Percentiles rank a stretch among this genome's conserved stretches.
phyloP scores from a whole-genome alignment of 1,284 basidiomycete genomes.

The Schizophyllum commune region DNA sequence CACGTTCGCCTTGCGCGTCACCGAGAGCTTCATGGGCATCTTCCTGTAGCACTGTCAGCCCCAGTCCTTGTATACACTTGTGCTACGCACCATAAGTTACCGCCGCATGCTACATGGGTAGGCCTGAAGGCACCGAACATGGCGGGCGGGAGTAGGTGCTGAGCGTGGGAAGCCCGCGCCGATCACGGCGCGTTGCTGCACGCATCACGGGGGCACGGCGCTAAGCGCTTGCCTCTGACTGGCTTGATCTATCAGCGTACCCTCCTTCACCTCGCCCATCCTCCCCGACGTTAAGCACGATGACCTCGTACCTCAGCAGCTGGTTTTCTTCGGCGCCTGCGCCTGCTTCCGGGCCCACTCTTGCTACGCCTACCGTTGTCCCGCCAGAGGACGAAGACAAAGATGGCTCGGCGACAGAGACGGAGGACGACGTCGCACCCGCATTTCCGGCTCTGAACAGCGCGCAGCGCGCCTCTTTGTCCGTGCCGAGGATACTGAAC shows the following conservation, averaged over 20 bases:
- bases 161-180: constrained; percentile 23
- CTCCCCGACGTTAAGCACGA: constrained; percentile 10
- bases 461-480: constrained; percentile 56
- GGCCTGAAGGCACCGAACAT: constrained; percentile 80
- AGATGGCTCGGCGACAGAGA: constrained; percentile 45
- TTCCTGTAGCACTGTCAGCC: constrained; percentile 55
- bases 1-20: constrained; percentile 87
- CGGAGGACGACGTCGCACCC: constrained; percentile 67
- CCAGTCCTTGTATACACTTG: background rate
- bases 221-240: background rate
- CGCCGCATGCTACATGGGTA: constrained; percentile 55
- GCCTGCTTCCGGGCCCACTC: constrained; percentile 2
- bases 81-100: constrained; percentile 66
- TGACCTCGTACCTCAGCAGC: constrained; percentile 42
- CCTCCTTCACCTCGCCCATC: constrained; percentile 12
- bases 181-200: constrained; percentile 3
- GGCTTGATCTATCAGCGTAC: constrained; percentile 7
- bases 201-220: background rate
- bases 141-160: constrained; percentile 16
- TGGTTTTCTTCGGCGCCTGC: constrained; percentile 36
- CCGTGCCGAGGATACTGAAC: constrained; percentile 29
- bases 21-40: constrained; percentile 87
- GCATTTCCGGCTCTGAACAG: constrained; percentile 79
- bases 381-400: constrained; percentile 35
- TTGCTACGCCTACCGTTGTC: background rate